Conservation (phyloP, 2,329 filamentous ascomycete species). For the Trichophyton mentagrophytes region DNA sequence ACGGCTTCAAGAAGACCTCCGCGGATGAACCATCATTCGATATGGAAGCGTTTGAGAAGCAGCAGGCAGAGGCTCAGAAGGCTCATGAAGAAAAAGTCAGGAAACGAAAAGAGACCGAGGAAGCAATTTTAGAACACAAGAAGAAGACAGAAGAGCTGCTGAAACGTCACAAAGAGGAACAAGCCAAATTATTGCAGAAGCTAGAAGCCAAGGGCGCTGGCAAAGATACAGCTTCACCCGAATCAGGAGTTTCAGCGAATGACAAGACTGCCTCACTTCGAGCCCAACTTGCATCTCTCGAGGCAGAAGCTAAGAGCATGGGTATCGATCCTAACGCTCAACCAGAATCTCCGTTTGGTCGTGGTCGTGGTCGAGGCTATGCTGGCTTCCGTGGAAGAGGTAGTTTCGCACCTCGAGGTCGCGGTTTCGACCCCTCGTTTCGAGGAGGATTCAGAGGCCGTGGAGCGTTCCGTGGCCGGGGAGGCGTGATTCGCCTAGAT, state of each 20-base stretch:
- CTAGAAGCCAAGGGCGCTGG: slow-evolving; percentile 32
- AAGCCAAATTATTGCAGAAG: slow-evolving; percentile 36
- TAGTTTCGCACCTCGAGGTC: slow-evolving; percentile 18
- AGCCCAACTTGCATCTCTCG: slow-evolving; percentile 42
- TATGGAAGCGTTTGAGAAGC: slow-evolving; percentile 40
- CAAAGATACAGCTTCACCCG: slow-evolving; percentile 19
- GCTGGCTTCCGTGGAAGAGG: slow-evolving; percentile 25
- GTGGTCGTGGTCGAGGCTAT: slow-evolving; percentile 19
- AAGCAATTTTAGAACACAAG: slow-evolving; percentile 41
- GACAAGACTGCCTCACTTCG: slow-evolving; percentile 42
- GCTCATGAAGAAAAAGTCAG: slow-evolving; percentile 42
- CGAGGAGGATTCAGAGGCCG: slow-evolving; percentile 33
- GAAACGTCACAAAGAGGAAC: slow-evolving; percentile 44
- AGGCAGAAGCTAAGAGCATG: slow-evolving; percentile 43
- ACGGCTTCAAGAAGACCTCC: slow-evolving; percentile 16
- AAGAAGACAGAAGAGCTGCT: slow-evolving; percentile 39
- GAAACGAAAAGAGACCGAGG: slow-evolving; percentile 41
- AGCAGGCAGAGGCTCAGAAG: slow-evolving; percentile 46
- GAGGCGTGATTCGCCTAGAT: slow-evolving; percentile 44
- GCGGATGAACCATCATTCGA: slow-evolving; percentile 37
- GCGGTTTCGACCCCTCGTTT: slow-evolving; percentile 29
- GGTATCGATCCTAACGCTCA: slow-evolving; percentile 37
- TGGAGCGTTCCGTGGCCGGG: slow-evolving; percentile 29
- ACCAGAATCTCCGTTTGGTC: slow-evolving; percentile 15
- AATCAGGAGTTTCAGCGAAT: slow-evolving; percentile 17